Percentiles rank a stretch among this genome's conserved stretches.
Evolutionary conservation across 2,329 filamentous ascomycete species (phyloP).

Genomic region (Diaporthe vaccinii): DNA sequence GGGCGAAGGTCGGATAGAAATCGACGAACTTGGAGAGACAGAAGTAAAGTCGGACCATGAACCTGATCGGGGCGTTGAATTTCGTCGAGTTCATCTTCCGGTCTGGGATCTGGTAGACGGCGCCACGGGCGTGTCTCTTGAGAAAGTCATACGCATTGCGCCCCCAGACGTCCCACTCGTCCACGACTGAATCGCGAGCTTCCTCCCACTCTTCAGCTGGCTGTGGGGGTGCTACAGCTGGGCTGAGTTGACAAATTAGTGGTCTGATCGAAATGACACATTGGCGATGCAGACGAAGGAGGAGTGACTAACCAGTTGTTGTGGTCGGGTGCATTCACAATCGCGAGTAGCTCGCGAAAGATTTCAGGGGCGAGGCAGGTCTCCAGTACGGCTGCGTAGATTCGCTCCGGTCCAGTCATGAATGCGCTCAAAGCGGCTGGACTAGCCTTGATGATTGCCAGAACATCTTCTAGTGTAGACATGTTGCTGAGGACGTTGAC

Average conservation of each 20-base stretch:
- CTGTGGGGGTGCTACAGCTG: background rate
- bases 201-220: background rate
- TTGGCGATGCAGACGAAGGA: background rate
- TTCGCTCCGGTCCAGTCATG: background rate
- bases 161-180: background rate
- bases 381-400: background rate
- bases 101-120: background rate
- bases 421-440: background rate
- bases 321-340: background rate
- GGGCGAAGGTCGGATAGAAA: background rate
- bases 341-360: conserved; percentile 5
- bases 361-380: background rate
- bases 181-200: rapidly evolving
- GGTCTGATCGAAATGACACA: background rate
- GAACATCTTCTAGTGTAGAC: background rate
- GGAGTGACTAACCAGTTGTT: background rate
- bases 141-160: background rate
- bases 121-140: background rate
- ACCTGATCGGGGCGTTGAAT: background rate
- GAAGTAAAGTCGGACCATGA: background rate
- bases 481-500: background rate
- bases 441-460: background rate
- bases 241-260: background rate
- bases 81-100: no score
- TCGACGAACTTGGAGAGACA: background rate